Conservation (phyloP, 2,329 filamentous ascomycete species). For the Claviceps sp. region DNA sequence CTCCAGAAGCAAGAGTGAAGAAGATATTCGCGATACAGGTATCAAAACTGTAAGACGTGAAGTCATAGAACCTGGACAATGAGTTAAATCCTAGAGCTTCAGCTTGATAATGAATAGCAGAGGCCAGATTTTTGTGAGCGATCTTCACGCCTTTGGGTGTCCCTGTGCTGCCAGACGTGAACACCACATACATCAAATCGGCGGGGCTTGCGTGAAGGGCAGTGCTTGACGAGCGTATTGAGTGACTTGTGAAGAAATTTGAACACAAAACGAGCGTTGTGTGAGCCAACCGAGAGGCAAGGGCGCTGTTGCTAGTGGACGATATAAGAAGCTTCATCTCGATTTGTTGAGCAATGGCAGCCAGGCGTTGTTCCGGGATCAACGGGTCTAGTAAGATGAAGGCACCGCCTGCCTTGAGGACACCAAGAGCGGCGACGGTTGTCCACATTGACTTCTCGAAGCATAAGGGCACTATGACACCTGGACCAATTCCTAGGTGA, state of each 20-base stretch:
- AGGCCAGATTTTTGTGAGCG: not conserved
- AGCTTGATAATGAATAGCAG: slow-evolving; percentile 14
- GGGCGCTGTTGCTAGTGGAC: not conserved
- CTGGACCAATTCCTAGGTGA: slow-evolving; percentile 18
- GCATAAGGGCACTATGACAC: slow-evolving; percentile 29
- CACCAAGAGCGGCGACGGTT: slow-evolving; percentile 28
- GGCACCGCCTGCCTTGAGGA: slow-evolving; percentile 35
- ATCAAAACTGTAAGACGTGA: slow-evolving; percentile 6
- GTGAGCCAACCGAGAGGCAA: too few relatives aligned
- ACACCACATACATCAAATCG: slow-evolving; percentile 10
- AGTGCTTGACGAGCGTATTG: not conserved
- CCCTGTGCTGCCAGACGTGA: slow-evolving; percentile 13
- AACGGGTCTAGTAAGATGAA: slow-evolving; percentile 34
- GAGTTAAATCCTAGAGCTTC: slow-evolving; percentile 12
- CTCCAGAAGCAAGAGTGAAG: slow-evolving; percentile 2
- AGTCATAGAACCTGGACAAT: slow-evolving; percentile 18
- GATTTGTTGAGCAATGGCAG: not conserved
- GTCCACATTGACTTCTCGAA: slow-evolving; percentile 37
- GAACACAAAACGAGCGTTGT: not conserved
- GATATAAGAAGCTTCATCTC: too few relatives aligned
- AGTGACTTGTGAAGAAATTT: not conserved
- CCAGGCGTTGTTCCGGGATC: slow-evolving; percentile 24
- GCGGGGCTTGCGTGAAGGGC: too few relatives aligned
- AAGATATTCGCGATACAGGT: slow-evolving; percentile 2
- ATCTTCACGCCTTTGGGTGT: slow-evolving; percentile 11